Percentiles rank a stretch among this genome's conserved stretches.
Evolutionary conservation across 495 filamentous ascomycete species (phyloP).

Genomic region (Rostrohypoxylon terebratum): DNA sequence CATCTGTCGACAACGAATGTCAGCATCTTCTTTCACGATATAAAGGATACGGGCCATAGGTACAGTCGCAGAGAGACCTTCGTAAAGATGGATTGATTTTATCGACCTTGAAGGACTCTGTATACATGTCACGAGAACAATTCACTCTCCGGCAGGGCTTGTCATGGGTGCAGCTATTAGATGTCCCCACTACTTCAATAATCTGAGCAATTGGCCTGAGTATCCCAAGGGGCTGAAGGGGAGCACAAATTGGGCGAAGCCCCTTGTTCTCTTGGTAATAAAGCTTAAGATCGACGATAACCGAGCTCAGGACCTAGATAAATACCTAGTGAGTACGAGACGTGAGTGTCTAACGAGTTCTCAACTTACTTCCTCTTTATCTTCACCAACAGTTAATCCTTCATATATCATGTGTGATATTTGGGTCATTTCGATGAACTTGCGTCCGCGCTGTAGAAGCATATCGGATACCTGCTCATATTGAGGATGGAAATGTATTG

Average conservation of each 20-base stretch:
- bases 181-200: background rate
- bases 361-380: constrained; percentile 4
- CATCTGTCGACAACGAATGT: background rate
- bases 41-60: background rate
- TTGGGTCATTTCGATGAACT: constrained; percentile 9
- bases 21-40: background rate
- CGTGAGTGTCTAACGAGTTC: background rate
- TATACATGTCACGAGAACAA: constrained; percentile 2
- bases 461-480: background rate
- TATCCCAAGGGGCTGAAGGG: background rate
- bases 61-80: background rate
- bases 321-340: background rate
- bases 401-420: constrained; percentile 17
- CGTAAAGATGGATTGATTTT: constrained; percentile 1
- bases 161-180: background rate
- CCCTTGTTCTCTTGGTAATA: constrained; percentile 16
- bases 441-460: constrained; percentile 6
- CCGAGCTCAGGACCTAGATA: background rate
- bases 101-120: constrained; percentile 4
- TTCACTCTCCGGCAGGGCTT: background rate
- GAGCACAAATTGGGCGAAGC: background rate
- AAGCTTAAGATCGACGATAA: constrained; percentile 7
- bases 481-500: background rate
- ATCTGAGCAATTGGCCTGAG: constrained; percentile 6
- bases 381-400: background rate